Evolutionary conservation across 345 rosid species (phyloP), one percentile per base, ranked within the genome.

Genomic region (Citropsis articulata): DNA sequence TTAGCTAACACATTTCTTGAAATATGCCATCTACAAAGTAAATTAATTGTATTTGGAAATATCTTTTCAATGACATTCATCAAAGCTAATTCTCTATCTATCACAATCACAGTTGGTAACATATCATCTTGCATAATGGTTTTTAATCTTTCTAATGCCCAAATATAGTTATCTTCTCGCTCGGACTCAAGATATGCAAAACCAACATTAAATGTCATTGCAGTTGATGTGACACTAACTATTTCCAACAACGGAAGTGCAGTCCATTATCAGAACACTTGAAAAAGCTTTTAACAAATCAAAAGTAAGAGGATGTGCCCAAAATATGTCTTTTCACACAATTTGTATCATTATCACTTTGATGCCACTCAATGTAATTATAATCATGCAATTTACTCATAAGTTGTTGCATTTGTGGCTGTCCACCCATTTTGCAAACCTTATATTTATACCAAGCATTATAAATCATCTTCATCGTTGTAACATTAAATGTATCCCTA

Each of bases 331-430:
- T 56, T 21, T 69, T 6, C n/a, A 77, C 33, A 38, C 73, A 66
- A 18, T 68, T 53, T 28, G 1, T 63, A 13, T 66, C 72, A 53
- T 68, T 66, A 55, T 77, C 50, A 55, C 12, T n/a, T 2, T 38
- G 59, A 69, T 77, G 74, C 74, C 75, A 77, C 57, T 77, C 55
- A 57, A 77, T 69, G 38, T 68, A 77, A 25, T 57, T 68, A 68
- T 40, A 35, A 36, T 56, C 33, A 12, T 9, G 18, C 66, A 77
- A 59, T 38, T 77, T 67, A 9, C 18, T 19, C 38, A 67, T 53
- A 8, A 77, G 74, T 53, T 69, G 53, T 13, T 77, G 79, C 57
- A 77, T 68, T 18, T 77, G 74, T 21, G 31, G 36, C 16, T 22
- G 24, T 40, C 66, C 66, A 66, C 53, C 73, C 27, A 55, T 36